Evolutionary conservation across 805 yeast genomes (phyloP).

Genomic region (Suhomyces canberraensis): DNA sequence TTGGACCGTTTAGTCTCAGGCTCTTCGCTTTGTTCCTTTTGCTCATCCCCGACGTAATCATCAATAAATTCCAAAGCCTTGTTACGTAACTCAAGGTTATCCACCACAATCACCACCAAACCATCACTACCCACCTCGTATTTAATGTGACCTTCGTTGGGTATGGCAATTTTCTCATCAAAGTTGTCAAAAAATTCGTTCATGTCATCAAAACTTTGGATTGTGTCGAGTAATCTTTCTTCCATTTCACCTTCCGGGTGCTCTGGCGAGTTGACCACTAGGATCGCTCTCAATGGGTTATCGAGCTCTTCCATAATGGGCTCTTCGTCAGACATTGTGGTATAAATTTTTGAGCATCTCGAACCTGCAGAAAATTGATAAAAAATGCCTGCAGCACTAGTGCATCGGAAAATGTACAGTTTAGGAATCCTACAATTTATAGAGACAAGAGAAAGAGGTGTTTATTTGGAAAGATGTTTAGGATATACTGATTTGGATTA

Average conservation of each 20-base stretch:
- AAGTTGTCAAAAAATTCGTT: slow-evolving; percentile 52
- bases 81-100: slow-evolving; percentile 33
- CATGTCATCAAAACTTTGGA: slow-evolving; percentile 46
- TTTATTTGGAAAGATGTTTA: too few relatives aligned
- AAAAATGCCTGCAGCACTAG: too few relatives aligned
- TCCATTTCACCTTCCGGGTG: slow-evolving; percentile 45
- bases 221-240: slow-evolving; percentile 44
- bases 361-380: not conserved
- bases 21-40: slow-evolving; percentile 6
- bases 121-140: slow-evolving; percentile 64
- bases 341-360: slow-evolving; percentile 1
- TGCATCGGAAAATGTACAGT: too few relatives aligned
- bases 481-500: too few relatives aligned
- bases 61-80: slow-evolving; percentile 44
- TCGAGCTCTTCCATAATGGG: slow-evolving; percentile 33
- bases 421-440: too few relatives aligned
- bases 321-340: slow-evolving; percentile 7
- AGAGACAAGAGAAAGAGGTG: too few relatives aligned
- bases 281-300: slow-evolving; percentile 44
- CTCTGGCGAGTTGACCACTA: slow-evolving; percentile 37
- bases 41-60: slow-evolving; percentile 20
- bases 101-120: slow-evolving; percentile 53
- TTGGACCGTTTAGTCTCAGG: slow-evolving; percentile 1
- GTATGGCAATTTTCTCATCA: slow-evolving; percentile 50
- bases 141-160: slow-evolving; percentile 52